These are phyloP conservation scores for Ustilago esculenta DNA, from an alignment of 1,284 basidiomycete genomes.

Conservation along the genomic window DNA sequence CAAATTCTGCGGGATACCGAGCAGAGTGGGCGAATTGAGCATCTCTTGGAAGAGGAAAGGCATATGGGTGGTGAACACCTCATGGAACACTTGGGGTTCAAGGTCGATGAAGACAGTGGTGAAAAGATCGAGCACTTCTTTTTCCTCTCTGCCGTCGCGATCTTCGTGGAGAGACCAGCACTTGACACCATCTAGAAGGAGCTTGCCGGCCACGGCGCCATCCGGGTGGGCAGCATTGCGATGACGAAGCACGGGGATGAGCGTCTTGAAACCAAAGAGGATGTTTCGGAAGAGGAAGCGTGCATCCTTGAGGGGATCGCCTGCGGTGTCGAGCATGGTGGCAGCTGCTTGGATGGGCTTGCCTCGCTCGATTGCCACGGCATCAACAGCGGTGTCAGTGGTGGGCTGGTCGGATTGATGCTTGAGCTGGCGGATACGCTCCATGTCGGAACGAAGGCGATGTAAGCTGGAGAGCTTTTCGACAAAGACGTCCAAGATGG, in stretches of 20 bases:
- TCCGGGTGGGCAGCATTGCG: constrained; percentile 82
- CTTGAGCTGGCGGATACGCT: constrained; percentile 38
- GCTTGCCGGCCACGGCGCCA: constrained; percentile 83
- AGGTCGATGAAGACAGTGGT: constrained; percentile 71
- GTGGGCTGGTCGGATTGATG: constrained; percentile 24
- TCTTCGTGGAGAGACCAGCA: constrained; percentile 87
- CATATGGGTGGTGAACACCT: constrained; percentile 60
- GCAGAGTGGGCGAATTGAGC: constrained; percentile 76
- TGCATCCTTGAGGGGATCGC: constrained; percentile 70
- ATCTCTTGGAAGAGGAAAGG: constrained; percentile 63
- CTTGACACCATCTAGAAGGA: constrained; percentile 85
- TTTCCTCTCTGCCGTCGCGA: constrained; percentile 76
- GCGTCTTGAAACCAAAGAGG: constrained; percentile 87
- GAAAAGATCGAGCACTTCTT: constrained; percentile 87
- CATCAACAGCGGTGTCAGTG: constrained; percentile 18
- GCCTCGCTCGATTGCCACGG: constrained; percentile 67
- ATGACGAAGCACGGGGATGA: constrained; percentile 81
- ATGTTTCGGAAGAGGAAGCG: constrained; percentile 87
- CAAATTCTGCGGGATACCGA: constrained; percentile 87
- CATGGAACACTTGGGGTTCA: constrained; percentile 62
- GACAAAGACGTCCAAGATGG: constrained; percentile 84
- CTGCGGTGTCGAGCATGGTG: constrained; percentile 67
- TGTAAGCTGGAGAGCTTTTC: constrained; percentile 86
- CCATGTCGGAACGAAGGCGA: constrained; percentile 58
- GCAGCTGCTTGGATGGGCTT: constrained; percentile 68